Base-by-base conservation (phyloP, 331 rosid species). In the Stylosanthes scabra region DNA sequence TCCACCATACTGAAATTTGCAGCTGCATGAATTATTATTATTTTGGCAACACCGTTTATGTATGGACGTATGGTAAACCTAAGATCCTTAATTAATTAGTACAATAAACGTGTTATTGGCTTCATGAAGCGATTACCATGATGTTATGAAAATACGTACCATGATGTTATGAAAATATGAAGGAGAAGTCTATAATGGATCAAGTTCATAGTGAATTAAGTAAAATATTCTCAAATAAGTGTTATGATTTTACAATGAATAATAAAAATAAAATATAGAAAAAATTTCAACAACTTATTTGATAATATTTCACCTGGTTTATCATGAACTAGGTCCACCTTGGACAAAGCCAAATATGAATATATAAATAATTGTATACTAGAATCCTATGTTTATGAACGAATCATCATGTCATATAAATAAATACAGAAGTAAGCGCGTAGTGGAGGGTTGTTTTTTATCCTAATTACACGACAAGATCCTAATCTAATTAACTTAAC, bases 381-480 rank as follows among this genome's bases (percentile, higher is more conserved):
- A 8, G 87, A 76, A 76, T 83, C 82, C 82, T 2, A 80, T 80
- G 87, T 63, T 74, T 2, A 6, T 52, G 5, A 63, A 58, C 13
- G 49, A 70, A 41, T 69, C 54, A 70, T 58, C n/a, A n/a, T n/a
- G n/a, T n/a, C n/a, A n/a, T 39, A 34, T 34, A 3, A 3, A 34
- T 34, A 34, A 3, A 31, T 34, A 34, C 6, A 34, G 31, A 40
- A 73, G 70, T 56, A 63, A 72, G 67, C 45, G 31, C 52, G 31
- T 82, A 41, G 71, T 45, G 59, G 78, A 66, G 63, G 81, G 47
- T 63, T 74, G 63, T 51, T 39, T 56, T 9, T 78, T 52, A 34
- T 68, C 57, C 59, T 56, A 68, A 31, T 74, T 58, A 74, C 47
- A 1, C 57, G 71, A 78, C 83, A 78, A 65, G 68, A 83, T 83